phyloP scores from a whole-genome alignment of 176 grass and related monocot genomes.

The Echinochloa phyllopogon region DNA sequence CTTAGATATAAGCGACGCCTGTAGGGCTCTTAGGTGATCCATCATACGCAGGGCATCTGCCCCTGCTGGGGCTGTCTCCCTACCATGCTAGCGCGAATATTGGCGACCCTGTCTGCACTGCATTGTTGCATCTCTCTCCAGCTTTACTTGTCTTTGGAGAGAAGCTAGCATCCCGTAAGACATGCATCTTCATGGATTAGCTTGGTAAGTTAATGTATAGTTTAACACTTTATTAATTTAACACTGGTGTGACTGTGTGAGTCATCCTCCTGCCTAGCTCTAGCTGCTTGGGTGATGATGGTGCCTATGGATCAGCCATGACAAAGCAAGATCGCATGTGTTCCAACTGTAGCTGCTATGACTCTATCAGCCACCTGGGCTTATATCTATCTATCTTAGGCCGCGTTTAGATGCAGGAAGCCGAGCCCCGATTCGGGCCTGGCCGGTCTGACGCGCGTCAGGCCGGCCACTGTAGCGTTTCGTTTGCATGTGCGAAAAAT shows the following conservation, averaged over 20 bases:
- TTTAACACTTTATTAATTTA: background rate
- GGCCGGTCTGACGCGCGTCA: too few species aligned
- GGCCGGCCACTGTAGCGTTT: too few species aligned
- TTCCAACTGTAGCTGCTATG: constrained; percentile 34
- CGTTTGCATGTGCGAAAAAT: too few species aligned
- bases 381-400: constrained; percentile 14
- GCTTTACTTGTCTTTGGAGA: constrained; percentile 37
- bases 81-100: constrained; percentile 71
- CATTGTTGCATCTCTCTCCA: background rate
- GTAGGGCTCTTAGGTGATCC: constrained; percentile 57
- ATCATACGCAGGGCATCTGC: constrained; percentile 43
- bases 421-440: too few species aligned
- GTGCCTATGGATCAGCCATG: background rate
- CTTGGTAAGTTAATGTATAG: background rate
- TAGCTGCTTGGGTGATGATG: background rate
- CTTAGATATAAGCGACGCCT: constrained; percentile 45
- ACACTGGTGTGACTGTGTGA: constrained; percentile 18
- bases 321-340: constrained; percentile 54
- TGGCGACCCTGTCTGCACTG: constrained; percentile 41
- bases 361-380: background rate
- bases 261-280: constrained; percentile 22
- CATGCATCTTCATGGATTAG: constrained; percentile 7
- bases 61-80: constrained; percentile 56
- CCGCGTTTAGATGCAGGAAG: too few species aligned
- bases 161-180: constrained; percentile 32